Evolutionary conservation across 2,329 filamentous ascomycete species (phyloP).

Genomic region (Alternaria sp.): DNA sequence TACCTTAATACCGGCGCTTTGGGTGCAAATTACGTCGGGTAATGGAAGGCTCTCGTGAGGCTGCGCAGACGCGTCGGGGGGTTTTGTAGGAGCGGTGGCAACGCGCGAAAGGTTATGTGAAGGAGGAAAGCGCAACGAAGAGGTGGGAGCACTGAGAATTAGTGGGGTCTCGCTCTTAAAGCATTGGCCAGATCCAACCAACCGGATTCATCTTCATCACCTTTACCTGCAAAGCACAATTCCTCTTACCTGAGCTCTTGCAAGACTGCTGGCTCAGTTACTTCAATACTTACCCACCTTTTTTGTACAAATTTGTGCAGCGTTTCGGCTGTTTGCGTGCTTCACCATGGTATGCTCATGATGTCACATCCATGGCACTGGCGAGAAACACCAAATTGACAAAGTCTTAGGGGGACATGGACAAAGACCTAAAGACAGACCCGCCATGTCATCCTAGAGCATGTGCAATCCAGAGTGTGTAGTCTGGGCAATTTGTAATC

Average conservation of each 20-base stretch:
- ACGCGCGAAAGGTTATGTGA: slow-evolving; percentile 27
- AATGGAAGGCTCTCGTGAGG: slow-evolving; percentile 16
- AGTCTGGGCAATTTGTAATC: not conserved
- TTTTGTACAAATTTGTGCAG: not conserved
- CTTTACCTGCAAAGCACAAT: not conserved
- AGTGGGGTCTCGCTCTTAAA: slow-evolving; percentile 41
- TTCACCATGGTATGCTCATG: slow-evolving; percentile 40
- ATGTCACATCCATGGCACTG: slow-evolving; percentile 29
- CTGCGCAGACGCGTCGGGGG: slow-evolving; percentile 27
- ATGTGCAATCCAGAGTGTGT: slow-evolving; percentile 86
- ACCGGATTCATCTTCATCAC: slow-evolving; percentile 25
- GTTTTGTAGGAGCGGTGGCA: slow-evolving; percentile 34
- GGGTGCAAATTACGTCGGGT: slow-evolving; percentile 20
- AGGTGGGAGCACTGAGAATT: slow-evolving; percentile 37
- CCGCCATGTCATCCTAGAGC: slow-evolving; percentile 88
- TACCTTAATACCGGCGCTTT: slow-evolving; percentile 25
- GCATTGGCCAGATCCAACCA: slow-evolving; percentile 30
- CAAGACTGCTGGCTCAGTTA: not conserved
- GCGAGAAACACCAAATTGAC: slow-evolving; percentile 19
- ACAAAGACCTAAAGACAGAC: slow-evolving; percentile 75
- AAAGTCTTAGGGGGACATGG: slow-evolving; percentile 56
- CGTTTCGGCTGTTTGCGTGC: slow-evolving; percentile 18
- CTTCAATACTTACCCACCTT: not conserved
- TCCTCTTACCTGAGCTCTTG: slow-evolving; percentile 10
- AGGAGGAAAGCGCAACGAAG: slow-evolving; percentile 29